phyloP scores from a whole-genome alignment of 345 rosid genomes.

The Eucalyptus sp. region DNA sequence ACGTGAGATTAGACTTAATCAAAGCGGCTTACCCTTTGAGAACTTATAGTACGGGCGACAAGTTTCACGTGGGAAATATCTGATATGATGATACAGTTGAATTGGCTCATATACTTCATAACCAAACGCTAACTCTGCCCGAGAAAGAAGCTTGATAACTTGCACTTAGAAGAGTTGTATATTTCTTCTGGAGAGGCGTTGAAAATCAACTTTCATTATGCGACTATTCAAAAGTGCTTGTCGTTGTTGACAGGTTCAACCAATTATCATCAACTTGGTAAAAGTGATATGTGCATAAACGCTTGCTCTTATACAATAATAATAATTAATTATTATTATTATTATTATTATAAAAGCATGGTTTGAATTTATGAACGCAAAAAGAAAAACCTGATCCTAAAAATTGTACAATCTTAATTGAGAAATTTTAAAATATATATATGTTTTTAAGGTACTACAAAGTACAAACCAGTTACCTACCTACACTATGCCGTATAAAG shows the following conservation, averaged over 20 bases:
- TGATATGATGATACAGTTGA: no score
- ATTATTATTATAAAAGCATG: background rate
- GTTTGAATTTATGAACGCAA: background rate
- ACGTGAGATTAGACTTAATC: background rate
- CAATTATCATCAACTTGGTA: background rate
- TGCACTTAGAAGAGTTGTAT: background rate
- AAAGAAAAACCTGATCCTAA: background rate
- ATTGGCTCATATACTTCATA: background rate
- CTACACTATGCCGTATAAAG: background rate
- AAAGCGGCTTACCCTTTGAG: background rate
- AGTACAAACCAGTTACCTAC: background rate
- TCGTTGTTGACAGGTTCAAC: background rate
- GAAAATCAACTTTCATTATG: background rate
- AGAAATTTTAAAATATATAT: no score
- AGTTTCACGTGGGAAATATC: no score
- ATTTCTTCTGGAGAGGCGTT: no score
- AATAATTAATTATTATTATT: no score
- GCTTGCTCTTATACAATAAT: background rate
- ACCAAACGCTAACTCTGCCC: background rate
- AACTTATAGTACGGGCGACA: background rate
- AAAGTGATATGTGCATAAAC: background rate
- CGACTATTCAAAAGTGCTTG: background rate
- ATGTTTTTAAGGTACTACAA: background rate
- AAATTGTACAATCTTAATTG: background rate
- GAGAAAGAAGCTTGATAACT: background rate